These are phyloP conservation scores for Coniochaeta prunicola DNA, from an alignment of 2,329 filamentous ascomycete species.

Conservation along the genomic window DNA sequence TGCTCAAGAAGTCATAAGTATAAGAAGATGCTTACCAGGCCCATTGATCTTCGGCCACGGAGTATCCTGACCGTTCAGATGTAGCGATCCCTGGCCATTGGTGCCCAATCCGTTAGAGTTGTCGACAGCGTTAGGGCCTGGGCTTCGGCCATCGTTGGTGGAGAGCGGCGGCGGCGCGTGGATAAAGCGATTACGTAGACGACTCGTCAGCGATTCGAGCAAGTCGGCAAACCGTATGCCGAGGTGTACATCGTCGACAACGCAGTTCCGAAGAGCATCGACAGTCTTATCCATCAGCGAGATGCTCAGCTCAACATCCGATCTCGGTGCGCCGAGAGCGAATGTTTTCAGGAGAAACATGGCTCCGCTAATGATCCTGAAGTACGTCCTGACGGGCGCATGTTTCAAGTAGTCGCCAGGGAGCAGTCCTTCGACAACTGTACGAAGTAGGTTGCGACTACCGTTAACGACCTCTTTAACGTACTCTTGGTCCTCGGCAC, in stretches of 20 bases:
- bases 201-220: constrained; percentile 69
- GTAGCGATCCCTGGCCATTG: constrained; percentile 8
- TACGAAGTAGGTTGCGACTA: constrained; percentile 66
- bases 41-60: constrained; percentile 22
- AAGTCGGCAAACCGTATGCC: constrained; percentile 79
- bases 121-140: constrained; percentile 19
- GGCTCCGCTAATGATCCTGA: constrained; percentile 76
- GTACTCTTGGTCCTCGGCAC: constrained; percentile 62
- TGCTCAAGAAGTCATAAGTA: background rate
- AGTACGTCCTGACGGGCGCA: constrained; percentile 76
- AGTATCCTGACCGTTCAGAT: constrained; percentile 9
- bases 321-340: constrained; percentile 70
- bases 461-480: constrained; percentile 72
- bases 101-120: constrained; percentile 8
- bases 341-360: constrained; percentile 85
- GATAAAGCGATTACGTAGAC: constrained; percentile 68
- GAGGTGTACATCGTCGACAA: constrained; percentile 79
- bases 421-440: constrained; percentile 69
- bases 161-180: constrained; percentile 44
- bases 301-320: constrained; percentile 70
- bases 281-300: constrained; percentile 69
- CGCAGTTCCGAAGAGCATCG: constrained; percentile 65
- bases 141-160: constrained; percentile 21
- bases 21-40: constrained; percentile 21
- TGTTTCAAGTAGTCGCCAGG: constrained; percentile 73